phyloP scores from a whole-genome alignment of 495 filamentous ascomycete species.

The Tuber magnatum region DNA sequence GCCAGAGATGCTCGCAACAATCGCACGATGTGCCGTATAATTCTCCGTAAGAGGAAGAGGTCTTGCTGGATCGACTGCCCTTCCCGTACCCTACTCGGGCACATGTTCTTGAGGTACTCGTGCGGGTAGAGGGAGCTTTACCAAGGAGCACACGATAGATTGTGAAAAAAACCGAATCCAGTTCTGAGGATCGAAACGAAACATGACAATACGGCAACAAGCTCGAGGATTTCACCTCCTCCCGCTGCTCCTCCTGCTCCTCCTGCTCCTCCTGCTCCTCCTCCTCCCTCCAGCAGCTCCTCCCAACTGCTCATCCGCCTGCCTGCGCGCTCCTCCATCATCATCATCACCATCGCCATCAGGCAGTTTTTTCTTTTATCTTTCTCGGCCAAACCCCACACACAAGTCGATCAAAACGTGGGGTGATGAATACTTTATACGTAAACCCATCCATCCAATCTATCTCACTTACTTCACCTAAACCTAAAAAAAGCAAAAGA shows the following conservation, averaged over 20 bases:
- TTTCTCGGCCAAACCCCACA: neutral
- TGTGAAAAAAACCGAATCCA: neutral
- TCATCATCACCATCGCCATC: neutral
- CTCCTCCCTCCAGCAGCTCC: neutral
- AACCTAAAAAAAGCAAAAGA: neutral
- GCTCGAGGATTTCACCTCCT: neutral
- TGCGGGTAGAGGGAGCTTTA: neutral
- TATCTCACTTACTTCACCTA: neutral
- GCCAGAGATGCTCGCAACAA: neutral
- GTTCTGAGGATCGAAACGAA: neutral
- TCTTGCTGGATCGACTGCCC: neutral
- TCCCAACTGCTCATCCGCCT: neutral
- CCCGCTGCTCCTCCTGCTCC: neutral
- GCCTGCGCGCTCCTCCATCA: neutral
- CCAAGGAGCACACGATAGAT: neutral
- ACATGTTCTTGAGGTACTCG: neutral
- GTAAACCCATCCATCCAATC: neutral
- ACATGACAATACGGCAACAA: neutral
- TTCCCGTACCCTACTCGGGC: neutral
- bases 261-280: neutral
- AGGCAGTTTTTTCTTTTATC: neutral
- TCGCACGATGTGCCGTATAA: neutral
- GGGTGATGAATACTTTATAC: conserved; percentile 4
- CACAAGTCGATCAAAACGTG: neutral
- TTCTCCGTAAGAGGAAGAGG: neutral